Base-by-base conservation (phyloP, 805 yeast genomes). In the Teunomyces funiuensis region DNA sequence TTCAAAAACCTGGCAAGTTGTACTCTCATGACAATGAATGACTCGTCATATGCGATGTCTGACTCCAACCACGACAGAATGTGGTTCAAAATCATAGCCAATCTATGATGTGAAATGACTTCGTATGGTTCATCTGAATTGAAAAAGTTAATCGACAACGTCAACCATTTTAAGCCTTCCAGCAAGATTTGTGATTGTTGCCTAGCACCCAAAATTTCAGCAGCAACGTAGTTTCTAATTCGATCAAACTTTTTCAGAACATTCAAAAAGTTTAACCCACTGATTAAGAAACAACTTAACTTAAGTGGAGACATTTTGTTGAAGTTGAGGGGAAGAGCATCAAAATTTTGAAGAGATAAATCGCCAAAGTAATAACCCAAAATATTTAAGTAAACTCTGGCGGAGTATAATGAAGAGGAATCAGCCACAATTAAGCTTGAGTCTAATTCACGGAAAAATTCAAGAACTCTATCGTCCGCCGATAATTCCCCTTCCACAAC, bases 41-140 rank as follows among this genome's bases (percentile, higher is more conserved):
- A 73, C 0, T 65, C 60, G 14, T 82, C 88, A 55, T 77, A 83
- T 1, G 84, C 79, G 38, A 73, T 50, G 15, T 79, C 88, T 11
- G 82, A 71, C 17, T 80, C 85, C 16, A 83, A 50, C 87, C 90
- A 83, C 14, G 61, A 62, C 4, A 60, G 54, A 1, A 88, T 48
- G 4, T 76, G 72, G 30, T 69, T 74, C 14, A 86, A 46, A 6
- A 83, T 61, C 87, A 85, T 78, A 31, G 71, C 74, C 28, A 83
- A 64, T 50, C 93, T 73, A 53, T 82, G 89, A 2, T 76, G 69
- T 5, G 87, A 83, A 18, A 85, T 62, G 2, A 80, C 69, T n/a
- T 57, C 61, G 33, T 61, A 63, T 16, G 46, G 47, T 13, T 61
- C 69, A 6, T 49, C 48, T 2, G 61, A 44, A 38, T 60, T 54